Evolutionary conservation across 371 early-diverging fungal species (phyloP), one percentile per base, ranked within the genome.

Genomic region (Chytridiales sp.): DNA sequence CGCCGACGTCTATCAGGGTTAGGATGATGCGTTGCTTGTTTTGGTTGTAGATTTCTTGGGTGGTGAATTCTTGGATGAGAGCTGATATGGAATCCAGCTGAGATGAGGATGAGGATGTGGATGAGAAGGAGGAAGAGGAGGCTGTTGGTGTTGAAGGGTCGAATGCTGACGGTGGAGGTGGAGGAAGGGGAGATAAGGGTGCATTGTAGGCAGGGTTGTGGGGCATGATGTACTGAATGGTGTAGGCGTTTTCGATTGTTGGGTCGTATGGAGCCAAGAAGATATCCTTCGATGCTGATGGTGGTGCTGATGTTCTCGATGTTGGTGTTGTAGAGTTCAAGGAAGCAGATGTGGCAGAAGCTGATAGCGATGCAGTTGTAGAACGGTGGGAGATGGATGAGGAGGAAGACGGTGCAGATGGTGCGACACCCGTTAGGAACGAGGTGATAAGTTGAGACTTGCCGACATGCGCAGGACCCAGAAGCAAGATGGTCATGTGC

Each of bases 401-500:
- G 8, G 8, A 38, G 38, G 8, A 38, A 38, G 38, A 38, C 8
- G 17, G 8, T 38, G 17, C 8, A 44, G 46, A 8, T 19, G 46
- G 11, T 11, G 32, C 40, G 21, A 5, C 13, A 6, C n/a, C n/a
- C n/a, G n/a, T n/a, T n/a, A 66, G 21, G 31, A 70, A 64, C n/a
- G 55, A 34, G n/a, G 22, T n/a, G 46, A 54, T 32, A 27, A 70
- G 59, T 17, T 54, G 40, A 9, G 67, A 35, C 39, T 72, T 72
- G 8, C 72, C 72, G 21, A 65, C 65, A 40, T 53, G 62, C 0
- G 67, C 64, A 15, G 68, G 38, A 31, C 72, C 72, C 19, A 72
- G 13, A 21, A 72, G 36, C 13, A 68, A 60, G 34, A 72, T 40
- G 39, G 50, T 51, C 51, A 72, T 55, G 51, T 72, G 72, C 19